A percentile compares a stretch with the other conserved stretches of the same genome.
Evolutionary conservation across 768 basidiomycete species (phyloP).

Genomic region (Suillus subaureus): DNA sequence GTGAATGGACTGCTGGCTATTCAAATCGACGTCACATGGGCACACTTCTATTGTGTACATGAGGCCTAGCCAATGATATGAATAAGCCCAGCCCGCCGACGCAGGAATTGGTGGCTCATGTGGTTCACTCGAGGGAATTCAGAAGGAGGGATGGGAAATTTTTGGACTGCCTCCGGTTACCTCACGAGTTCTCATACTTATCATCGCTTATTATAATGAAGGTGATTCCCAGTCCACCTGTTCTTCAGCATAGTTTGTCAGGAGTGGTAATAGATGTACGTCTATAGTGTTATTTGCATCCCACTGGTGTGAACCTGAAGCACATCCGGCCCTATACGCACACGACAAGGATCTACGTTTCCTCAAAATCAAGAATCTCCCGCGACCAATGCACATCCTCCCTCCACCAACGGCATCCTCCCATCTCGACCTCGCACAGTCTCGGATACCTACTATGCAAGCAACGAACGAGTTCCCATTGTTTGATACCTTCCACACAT

Average conservation of each 20-base stretch:
- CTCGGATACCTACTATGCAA: not conserved
- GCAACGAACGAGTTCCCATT: not conserved
- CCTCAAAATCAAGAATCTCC: conserved; percentile 1
- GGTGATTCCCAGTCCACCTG: not conserved
- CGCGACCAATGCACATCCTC: not conserved
- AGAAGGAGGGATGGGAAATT: not conserved
- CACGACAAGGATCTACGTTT: not conserved
- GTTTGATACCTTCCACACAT: not conserved
- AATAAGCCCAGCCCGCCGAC: not conserved
- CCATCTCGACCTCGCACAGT: not conserved
- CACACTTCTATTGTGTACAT: not conserved
- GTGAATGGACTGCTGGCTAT: not conserved
- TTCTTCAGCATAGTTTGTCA: not conserved
- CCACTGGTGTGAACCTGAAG: not conserved
- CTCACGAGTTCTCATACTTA: not conserved
- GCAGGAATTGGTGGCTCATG: not conserved
- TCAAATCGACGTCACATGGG: not conserved
- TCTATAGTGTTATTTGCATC: not conserved
- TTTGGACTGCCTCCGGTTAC: not conserved
- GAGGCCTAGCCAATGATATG: not conserved
- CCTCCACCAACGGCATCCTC: conserved; percentile 4
- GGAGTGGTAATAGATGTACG: not conserved
- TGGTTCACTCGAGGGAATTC: no score
- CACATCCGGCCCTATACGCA: not conserved
- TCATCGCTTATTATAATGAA: not conserved